These are phyloP conservation scores for Limonium bicolor DNA, from an alignment of 148 eudicot species.

Conservation along the genomic window DNA sequence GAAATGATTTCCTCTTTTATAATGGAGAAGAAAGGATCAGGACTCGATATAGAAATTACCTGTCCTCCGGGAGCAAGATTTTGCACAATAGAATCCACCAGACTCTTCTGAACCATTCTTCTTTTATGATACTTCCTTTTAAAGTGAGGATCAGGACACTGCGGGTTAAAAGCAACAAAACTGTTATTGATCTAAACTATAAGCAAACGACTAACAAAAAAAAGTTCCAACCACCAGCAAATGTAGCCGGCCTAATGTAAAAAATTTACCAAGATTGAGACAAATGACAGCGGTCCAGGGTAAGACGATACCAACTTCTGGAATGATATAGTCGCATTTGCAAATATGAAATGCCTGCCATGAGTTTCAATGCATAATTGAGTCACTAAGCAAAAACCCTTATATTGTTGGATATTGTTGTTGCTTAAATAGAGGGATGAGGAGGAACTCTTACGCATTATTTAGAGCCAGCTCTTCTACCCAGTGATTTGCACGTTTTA, in stretches of 20 bases:
- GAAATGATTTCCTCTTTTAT: not conserved
- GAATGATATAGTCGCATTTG: slow-evolving; percentile 84
- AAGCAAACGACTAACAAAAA: not conserved
- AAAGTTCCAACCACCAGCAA: not conserved
- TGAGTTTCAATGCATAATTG: slow-evolving; percentile 19
- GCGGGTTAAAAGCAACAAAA: slow-evolving; percentile 7
- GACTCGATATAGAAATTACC: slow-evolving; percentile 21
- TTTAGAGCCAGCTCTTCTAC: slow-evolving; percentile 45
- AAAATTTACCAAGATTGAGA: slow-evolving; percentile 74
- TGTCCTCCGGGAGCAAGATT: slow-evolving; percentile 50
- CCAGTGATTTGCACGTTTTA: slow-evolving; percentile 70
- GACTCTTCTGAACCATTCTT: slow-evolving; percentile 80
- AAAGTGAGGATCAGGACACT: slow-evolving; percentile 98
- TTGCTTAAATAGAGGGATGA: not conserved
- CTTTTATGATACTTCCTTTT: slow-evolving; percentile 79
- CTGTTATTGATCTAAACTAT: not conserved
- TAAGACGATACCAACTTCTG: slow-evolving; percentile 60
- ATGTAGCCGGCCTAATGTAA: not conserved
- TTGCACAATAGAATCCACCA: slow-evolving; percentile 60
- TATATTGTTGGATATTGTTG: not conserved
- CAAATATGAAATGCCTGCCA: slow-evolving; percentile 67
- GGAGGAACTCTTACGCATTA: slow-evolving; percentile 50
- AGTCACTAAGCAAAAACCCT: slow-evolving; percentile 5
- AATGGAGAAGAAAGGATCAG: not conserved
- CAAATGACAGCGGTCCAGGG: slow-evolving; percentile 80